Conservation (phyloP, 495 filamentous ascomycete genomes). For the Aspergillus mulundensis region DNA sequence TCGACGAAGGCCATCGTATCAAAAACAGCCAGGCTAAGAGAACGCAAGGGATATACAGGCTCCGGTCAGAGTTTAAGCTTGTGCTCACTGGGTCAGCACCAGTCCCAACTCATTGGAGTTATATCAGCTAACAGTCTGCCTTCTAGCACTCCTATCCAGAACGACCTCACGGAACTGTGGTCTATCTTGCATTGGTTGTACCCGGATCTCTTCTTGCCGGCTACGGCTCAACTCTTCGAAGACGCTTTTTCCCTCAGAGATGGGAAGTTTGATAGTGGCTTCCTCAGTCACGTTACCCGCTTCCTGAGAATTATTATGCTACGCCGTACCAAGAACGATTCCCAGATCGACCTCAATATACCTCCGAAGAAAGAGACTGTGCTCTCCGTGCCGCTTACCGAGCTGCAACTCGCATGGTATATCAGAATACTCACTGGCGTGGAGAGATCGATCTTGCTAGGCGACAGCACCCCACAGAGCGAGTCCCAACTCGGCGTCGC, state of each 20-base stretch:
- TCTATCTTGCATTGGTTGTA: slow-evolving; percentile 60
- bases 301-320: slow-evolving; percentile 62
- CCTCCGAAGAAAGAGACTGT: slow-evolving; percentile 58
- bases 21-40: slow-evolving; percentile 53
- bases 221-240: slow-evolving; percentile 50
- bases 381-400: slow-evolving; percentile 57
- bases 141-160: slow-evolving; percentile 57
- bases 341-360: slow-evolving; percentile 53
- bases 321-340: slow-evolving; percentile 58
- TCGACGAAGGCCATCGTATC: slow-evolving; percentile 60
- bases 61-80: slow-evolving; percentile 55
- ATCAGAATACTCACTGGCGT: slow-evolving; percentile 54
- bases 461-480: background rate
- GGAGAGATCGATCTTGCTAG: slow-evolving; percentile 27
- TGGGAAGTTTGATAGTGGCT: slow-evolving; percentile 50
- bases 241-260: slow-evolving; percentile 55
- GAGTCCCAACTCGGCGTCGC: background rate
- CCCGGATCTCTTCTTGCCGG: slow-evolving; percentile 55
- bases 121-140: background rate
- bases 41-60: slow-evolving; percentile 45
- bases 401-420: slow-evolving; percentile 62
- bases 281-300: slow-evolving; percentile 49
- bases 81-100: slow-evolving; percentile 51
- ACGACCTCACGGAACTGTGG: slow-evolving; percentile 61
- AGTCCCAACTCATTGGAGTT: background rate